phyloP scores from a whole-genome alignment of 208 protist genomes.

The Trypanosomatidae sp. region DNA sequence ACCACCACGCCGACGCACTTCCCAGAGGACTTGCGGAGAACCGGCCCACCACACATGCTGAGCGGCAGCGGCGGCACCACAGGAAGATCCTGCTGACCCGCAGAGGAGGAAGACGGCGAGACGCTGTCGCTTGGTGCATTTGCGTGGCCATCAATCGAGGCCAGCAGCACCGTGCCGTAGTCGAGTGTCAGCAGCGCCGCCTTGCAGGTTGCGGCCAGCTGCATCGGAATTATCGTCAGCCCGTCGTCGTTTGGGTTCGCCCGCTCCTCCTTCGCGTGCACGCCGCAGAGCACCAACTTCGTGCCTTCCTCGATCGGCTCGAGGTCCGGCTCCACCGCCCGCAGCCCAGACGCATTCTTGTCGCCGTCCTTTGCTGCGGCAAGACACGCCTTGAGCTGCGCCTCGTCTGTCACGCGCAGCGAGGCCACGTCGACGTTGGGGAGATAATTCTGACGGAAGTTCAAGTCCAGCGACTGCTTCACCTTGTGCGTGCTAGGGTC shows the following conservation, averaged over 20 bases:
- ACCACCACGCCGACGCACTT: slow-evolving; percentile 83
- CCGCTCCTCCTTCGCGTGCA: slow-evolving; percentile 61
- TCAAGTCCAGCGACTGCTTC: slow-evolving; percentile 40
- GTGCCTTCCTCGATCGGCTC: slow-evolving; percentile 65
- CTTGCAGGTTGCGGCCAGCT: slow-evolving; percentile 57
- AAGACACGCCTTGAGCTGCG: slow-evolving; percentile 25
- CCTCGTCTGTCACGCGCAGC: slow-evolving; percentile 55
- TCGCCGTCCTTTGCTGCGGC: background rate
- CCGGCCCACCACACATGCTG: slow-evolving; percentile 87
- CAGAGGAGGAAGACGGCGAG: background rate
- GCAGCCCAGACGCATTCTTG: slow-evolving; percentile 3
- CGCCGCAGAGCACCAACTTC: slow-evolving; percentile 60
- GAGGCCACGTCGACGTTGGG: slow-evolving; percentile 75
- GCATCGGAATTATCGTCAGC: slow-evolving; percentile 37
- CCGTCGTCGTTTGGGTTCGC: slow-evolving; percentile 85
- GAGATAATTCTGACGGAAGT: slow-evolving; percentile 68
- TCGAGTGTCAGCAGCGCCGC: slow-evolving; percentile 73
- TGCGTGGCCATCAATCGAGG: slow-evolving; percentile 35
- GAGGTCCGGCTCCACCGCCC: slow-evolving; percentile 62
- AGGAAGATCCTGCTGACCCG: background rate
- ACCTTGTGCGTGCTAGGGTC: slow-evolving; percentile 28
- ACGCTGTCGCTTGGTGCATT: background rate
- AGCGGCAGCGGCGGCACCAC: slow-evolving; percentile 41
- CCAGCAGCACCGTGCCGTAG: slow-evolving; percentile 83
- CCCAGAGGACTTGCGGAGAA: slow-evolving; percentile 72